Conservation (phyloP, 108 stramenopile species). For the Mayamaea pseudoterrestris region DNA sequence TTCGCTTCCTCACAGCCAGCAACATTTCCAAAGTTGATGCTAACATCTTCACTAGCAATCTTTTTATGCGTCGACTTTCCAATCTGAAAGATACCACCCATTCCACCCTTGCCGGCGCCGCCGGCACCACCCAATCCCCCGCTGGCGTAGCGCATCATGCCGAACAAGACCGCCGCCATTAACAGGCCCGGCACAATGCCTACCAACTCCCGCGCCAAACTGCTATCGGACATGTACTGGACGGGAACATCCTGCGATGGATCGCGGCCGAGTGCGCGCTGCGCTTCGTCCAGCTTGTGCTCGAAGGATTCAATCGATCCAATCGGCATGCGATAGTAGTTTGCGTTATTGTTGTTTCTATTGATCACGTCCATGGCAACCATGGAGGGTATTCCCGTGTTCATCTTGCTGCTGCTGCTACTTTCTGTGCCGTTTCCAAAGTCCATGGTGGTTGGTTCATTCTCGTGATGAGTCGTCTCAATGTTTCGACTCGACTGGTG, state of each 20-base stretch:
- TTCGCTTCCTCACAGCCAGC: slow-evolving; percentile 98
- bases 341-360: no score
- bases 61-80: slow-evolving; percentile 85
- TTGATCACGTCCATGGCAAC: no score
- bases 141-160: slow-evolving; percentile 59
- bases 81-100: slow-evolving; percentile 52
- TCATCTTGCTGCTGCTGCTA: no score
- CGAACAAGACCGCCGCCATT: slow-evolving; percentile 65
- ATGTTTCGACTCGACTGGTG: no score
- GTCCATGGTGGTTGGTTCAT: no score
- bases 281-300: slow-evolving; percentile 87
- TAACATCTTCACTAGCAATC: slow-evolving; percentile 75
- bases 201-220: slow-evolving; percentile 55
- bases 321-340: slow-evolving; percentile 86
- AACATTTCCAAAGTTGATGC: slow-evolving; percentile 89
- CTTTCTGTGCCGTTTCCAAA: no score
- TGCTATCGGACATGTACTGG: slow-evolving; percentile 86
- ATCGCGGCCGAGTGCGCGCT: slow-evolving; percentile 70
- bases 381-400: no score
- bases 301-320: slow-evolving; percentile 95
- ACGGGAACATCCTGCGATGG: slow-evolving; percentile 82
- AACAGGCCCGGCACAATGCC: slow-evolving; percentile 64
- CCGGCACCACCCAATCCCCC: slow-evolving; percentile 63
- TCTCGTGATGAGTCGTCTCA: no score
- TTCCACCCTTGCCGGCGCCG: slow-evolving; percentile 34